Conservation (phyloP, 192 early-diverging fungal genomes). For the Linnemannia hyalina region DNA sequence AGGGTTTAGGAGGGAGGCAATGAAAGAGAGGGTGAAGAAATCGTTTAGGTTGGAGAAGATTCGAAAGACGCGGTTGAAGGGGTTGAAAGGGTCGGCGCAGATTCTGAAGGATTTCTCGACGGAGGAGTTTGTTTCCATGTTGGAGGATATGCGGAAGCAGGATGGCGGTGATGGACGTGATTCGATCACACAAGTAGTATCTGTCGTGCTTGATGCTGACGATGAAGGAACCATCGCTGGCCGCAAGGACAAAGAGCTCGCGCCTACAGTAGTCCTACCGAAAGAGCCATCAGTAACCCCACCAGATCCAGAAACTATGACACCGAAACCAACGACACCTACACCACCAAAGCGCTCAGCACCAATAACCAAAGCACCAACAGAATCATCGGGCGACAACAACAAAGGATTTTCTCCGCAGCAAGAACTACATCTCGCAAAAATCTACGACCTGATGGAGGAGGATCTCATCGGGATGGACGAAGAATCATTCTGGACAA, state of each 20-base stretch:
- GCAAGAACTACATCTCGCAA: neutral
- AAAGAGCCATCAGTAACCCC: neutral
- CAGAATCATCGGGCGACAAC: neutral
- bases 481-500: neutral
- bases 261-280: too few relatives aligned
- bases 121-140: constrained; percentile 12
- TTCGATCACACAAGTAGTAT: neutral
- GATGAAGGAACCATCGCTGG: neutral
- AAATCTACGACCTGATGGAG: neutral
- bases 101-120: constrained; percentile 1
- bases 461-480: neutral
- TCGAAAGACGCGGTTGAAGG: constrained; percentile 51
- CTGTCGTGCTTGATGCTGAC: neutral
- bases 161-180: neutral
- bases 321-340: neutral
- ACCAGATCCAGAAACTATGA: neutral
- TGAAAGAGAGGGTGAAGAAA: constrained; percentile 36
- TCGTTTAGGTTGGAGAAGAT: constrained; percentile 56
- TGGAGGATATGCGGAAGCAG: constrained; percentile 13
- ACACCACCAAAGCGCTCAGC: too few relatives aligned
- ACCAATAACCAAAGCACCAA: neutral
- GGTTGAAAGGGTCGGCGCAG: constrained; percentile 18
- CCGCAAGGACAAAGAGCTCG: neutral
- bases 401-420: neutral
- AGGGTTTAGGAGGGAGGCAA: constrained; percentile 36